Conservation (phyloP, 176 grass and related monocot genomes). For the Hyparrhenia diplandra region DNA sequence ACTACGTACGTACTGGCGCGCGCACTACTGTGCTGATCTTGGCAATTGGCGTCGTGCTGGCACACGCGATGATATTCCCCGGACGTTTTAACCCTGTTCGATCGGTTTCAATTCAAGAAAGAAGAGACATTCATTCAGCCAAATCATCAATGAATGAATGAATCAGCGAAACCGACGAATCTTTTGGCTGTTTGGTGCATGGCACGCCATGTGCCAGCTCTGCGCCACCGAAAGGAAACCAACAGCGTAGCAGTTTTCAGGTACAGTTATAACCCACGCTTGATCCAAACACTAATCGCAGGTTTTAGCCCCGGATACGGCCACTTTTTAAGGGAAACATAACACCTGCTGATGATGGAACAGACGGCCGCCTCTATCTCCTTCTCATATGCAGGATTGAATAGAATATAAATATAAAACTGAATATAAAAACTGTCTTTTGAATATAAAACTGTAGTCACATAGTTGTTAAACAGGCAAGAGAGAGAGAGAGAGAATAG, state of each 20-base stretch:
- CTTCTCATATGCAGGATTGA: too few relatives aligned
- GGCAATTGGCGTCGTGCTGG: neutral
- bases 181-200: constrained; percentile 8
- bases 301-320: neutral
- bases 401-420: too few relatives aligned
- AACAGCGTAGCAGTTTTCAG: constrained; percentile 8
- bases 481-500: neutral
- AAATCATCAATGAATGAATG: neutral
- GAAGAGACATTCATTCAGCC: neutral
- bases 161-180: neutral
- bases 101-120: neutral
- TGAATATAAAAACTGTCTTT: too few relatives aligned
- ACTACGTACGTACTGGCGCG: too few relatives aligned
- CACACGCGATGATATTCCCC: neutral
- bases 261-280: neutral
- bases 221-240: constrained; percentile 4
- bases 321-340: too few relatives aligned
- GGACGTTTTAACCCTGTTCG: neutral
- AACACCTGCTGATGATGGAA: neutral
- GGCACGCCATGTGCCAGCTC: constrained; percentile 38
- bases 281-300: neutral
- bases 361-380: neutral
- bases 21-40: too few relatives aligned
- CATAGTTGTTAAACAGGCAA: constrained; percentile 3
- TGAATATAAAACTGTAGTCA: too few relatives aligned